phyloP scores from a whole-genome alignment of 2,329 filamentous ascomycete species.

The Neofusicoccum laricinum region DNA sequence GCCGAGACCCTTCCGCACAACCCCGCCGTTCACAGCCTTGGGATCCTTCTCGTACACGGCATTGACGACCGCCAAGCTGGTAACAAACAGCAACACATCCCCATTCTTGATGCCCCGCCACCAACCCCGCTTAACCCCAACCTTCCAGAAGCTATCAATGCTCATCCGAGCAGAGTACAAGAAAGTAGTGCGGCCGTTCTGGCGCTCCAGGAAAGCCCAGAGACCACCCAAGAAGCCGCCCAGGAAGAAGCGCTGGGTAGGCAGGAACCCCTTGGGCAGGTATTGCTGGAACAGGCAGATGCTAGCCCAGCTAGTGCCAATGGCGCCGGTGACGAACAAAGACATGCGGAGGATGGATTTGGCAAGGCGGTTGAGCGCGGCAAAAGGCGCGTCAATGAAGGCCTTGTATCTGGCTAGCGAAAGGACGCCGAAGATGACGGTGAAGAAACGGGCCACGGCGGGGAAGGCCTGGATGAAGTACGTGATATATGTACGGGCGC shows the following conservation, averaged over 20 bases:
- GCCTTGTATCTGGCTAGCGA: constrained; percentile 66
- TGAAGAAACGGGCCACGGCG: constrained; percentile 71
- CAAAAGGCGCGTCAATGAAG: constrained; percentile 67
- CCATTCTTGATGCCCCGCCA: constrained; percentile 81
- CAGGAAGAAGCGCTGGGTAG: constrained; percentile 85
- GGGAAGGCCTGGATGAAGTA: constrained; percentile 87
- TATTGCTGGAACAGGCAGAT: constrained; percentile 84
- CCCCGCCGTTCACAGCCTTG: constrained; percentile 62
- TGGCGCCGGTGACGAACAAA: constrained; percentile 75
- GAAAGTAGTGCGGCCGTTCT: constrained; percentile 61
- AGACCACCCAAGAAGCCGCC: constrained; percentile 81
- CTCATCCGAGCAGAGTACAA: constrained; percentile 76
- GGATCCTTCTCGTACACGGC: constrained; percentile 73
- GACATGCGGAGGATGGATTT: constrained; percentile 70
- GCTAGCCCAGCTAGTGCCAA: constrained; percentile 82
- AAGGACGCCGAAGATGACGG: constrained; percentile 69
- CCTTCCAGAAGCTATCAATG: constrained; percentile 84
- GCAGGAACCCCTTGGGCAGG: constrained; percentile 70
- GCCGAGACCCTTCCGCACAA: constrained; percentile 69
- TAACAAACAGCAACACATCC: constrained; percentile 79
- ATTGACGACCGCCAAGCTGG: constrained; percentile 74
- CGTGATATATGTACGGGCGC: constrained; percentile 79
- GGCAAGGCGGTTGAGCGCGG: constrained; percentile 64
- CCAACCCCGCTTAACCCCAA: constrained; percentile 85
- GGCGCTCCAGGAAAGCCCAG: constrained; percentile 76